Conservation (phyloP, 176 grass and related monocot species). For the Eleusine indica region DNA sequence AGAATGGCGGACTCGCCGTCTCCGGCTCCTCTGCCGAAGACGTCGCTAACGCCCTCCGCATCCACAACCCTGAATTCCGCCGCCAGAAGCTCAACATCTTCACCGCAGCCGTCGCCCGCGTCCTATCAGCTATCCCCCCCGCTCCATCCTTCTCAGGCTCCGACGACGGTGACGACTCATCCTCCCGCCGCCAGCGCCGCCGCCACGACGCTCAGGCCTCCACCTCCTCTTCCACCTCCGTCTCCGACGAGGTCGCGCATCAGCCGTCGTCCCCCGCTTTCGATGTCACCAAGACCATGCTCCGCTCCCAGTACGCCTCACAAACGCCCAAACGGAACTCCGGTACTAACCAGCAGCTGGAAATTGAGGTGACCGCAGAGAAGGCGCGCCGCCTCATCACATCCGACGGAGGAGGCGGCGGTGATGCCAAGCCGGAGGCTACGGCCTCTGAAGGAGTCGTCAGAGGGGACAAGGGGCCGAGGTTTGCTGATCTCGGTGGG, state of each 20-base stretch:
- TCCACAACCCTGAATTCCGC: conserved; percentile 46
- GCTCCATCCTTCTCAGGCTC: background rate
- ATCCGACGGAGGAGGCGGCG: conserved; percentile 38
- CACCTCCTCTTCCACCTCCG: conserved; percentile 51
- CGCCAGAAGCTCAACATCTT: conserved; percentile 65
- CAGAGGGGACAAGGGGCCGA: conserved; percentile 47
- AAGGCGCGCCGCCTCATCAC: conserved; percentile 52
- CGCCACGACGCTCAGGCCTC: conserved; percentile 37
- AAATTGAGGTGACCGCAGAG: conserved; percentile 60
- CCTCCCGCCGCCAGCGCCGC: conserved; percentile 30
- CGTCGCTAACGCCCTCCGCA: conserved; percentile 57
- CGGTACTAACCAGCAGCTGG: conserved; percentile 44
- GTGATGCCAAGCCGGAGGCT: conserved; percentile 38
- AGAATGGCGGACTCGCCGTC: conserved; percentile 34
- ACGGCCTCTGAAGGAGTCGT: background rate
- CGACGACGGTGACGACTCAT: conserved; percentile 11
- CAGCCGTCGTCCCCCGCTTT: conserved; percentile 39
- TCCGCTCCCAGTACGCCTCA: conserved; percentile 58
- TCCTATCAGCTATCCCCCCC: conserved; percentile 8
- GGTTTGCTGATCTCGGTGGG: conserved; percentile 71
- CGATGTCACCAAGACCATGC: conserved; percentile 67
- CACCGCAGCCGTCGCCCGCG: conserved; percentile 42
- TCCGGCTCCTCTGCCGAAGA: conserved; percentile 45
- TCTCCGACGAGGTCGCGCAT: conserved; percentile 37
- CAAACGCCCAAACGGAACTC: conserved; percentile 37